These are phyloP conservation scores for Cryptosporidium parvum DNA, from an alignment of 169 alveolate species.

Conservation along the genomic window DNA sequence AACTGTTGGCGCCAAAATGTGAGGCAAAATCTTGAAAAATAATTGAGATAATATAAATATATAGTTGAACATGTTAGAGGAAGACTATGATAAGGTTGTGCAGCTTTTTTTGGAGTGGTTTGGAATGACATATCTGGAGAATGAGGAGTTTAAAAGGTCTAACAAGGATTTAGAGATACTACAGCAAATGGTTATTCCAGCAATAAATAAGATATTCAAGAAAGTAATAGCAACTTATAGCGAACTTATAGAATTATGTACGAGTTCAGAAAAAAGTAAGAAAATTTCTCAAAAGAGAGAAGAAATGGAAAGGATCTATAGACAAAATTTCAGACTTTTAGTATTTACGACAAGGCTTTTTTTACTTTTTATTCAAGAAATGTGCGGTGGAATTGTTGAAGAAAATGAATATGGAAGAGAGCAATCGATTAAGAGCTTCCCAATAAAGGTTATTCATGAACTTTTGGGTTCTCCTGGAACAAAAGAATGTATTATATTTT, in stretches of 20 bases:
- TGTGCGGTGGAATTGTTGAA: not conserved
- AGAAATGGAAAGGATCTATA: conserved; percentile 5
- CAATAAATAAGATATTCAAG: conserved; percentile 38
- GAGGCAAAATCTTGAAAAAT: conserved; percentile 8
- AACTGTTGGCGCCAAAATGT: conserved; percentile 1
- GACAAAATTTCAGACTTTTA: conserved; percentile 2
- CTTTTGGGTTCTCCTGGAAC: conserved; percentile 63
- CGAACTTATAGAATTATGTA: conserved; percentile 37
- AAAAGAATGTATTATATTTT: conserved; percentile 33
- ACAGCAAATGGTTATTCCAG: conserved; percentile 39
- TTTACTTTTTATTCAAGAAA: conserved; percentile 23
- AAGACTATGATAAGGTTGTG: conserved; percentile 18
- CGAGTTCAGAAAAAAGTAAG: conserved; percentile 37
- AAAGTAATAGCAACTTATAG: conserved; percentile 6
- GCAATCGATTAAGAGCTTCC: not conserved
- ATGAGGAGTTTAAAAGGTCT: conserved; percentile 11
- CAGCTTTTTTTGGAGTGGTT: conserved; percentile 40
- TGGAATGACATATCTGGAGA: conserved; percentile 44
- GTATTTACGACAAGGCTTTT: conserved; percentile 29
- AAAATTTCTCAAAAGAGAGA: conserved; percentile 17
- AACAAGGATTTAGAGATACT: conserved; percentile 36
- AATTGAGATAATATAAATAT: not conserved
- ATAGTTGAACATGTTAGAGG: conserved; percentile 2
- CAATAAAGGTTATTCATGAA: conserved; percentile 56
- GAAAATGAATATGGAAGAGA: conserved; percentile 20